Conservation (phyloP, 495 filamentous ascomycete species). For the Pseudomonodictys pantanalensis region DNA sequence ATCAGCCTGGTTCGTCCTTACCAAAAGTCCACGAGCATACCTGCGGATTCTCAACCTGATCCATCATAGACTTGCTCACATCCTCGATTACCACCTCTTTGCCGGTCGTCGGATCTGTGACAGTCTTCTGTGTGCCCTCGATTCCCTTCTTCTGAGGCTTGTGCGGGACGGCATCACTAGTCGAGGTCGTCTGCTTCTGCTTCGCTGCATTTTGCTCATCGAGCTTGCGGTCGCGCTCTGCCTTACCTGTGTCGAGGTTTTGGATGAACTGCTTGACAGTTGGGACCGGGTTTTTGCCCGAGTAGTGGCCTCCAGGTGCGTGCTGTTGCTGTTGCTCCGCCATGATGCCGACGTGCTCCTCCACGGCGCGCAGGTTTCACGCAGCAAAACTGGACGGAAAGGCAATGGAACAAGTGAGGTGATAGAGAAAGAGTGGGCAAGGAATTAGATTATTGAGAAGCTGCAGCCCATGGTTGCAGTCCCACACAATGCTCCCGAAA, state of each 20-base stretch:
- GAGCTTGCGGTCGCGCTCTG: constrained; percentile 65
- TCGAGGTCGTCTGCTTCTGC: constrained; percentile 38
- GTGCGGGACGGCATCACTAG: constrained; percentile 42
- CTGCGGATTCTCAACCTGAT: constrained; percentile 64
- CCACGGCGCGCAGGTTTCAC: neutral
- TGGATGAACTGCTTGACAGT: constrained; percentile 83
- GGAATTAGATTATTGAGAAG: no score
- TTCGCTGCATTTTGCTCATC: constrained; percentile 62
- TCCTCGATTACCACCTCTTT: constrained; percentile 85
- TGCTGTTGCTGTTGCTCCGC: constrained; percentile 40
- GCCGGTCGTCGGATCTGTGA: constrained; percentile 85
- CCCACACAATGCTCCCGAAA: no score
- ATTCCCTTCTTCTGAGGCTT: constrained; percentile 48
- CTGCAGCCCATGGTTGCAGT: no score
- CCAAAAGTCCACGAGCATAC: constrained; percentile 44
- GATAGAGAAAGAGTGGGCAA: neutral
- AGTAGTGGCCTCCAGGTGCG: constrained; percentile 51
- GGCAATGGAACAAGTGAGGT: constrained; percentile 1
- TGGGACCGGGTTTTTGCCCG: constrained; percentile 71
- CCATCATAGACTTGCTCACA: constrained; percentile 65
- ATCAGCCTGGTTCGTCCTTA: neutral
- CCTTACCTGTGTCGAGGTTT: constrained; percentile 73
- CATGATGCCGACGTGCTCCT: constrained; percentile 20
- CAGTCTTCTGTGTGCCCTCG: constrained; percentile 59
- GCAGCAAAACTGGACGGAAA: neutral